Evolutionary conservation across 2,329 filamentous ascomycete species (phyloP).

Genomic region (Fusarium brevicatenulatum): DNA sequence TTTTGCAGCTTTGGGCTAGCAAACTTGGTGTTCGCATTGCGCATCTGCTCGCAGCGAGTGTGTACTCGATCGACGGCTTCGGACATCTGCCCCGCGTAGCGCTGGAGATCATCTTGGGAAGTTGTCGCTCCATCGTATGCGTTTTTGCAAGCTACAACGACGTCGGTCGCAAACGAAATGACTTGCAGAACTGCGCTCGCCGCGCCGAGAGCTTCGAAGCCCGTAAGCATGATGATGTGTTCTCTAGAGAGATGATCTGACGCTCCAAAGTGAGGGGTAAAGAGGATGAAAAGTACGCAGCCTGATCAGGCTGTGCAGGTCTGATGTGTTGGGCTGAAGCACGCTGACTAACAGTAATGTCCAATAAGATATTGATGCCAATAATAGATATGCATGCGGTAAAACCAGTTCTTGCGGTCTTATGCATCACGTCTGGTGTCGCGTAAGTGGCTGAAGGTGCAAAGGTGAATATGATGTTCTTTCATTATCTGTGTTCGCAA

Average conservation of each 20-base stretch:
- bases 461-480: no score
- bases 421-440: no score
- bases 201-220: conserved; percentile 18
- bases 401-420: not conserved
- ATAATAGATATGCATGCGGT: not conserved
- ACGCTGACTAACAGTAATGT: rapidly evolving
- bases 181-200: conserved; percentile 29
- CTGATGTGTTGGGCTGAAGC: not conserved
- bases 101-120: not conserved
- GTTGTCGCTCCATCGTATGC: conserved; percentile 10
- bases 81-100: not conserved
- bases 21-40: rapidly evolving
- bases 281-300: not conserved
- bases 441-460: not conserved
- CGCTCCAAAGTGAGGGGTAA: not conserved
- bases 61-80: not conserved
- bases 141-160: not conserved
- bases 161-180: conserved; percentile 5
- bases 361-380: not conserved
- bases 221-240: not conserved
- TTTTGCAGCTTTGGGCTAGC: not conserved
- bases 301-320: not conserved
- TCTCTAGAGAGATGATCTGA: rapidly evolving
- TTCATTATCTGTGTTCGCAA: no score
- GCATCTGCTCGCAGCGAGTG: not conserved